phyloP scores from a whole-genome alignment of 306 rosid genomes.

The Dryas alaskensis region DNA sequence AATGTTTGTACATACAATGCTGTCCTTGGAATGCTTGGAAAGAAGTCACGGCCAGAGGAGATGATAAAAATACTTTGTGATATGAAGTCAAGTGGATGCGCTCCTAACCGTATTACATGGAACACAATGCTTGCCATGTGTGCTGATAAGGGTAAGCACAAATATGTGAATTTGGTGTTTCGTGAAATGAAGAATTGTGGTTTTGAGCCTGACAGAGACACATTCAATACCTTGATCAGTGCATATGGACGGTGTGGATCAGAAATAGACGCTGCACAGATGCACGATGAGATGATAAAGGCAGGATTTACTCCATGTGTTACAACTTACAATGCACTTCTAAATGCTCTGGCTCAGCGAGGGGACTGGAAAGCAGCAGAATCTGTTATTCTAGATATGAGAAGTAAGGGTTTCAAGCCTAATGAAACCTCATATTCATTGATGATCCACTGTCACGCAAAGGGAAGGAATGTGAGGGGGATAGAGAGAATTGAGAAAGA shows the following conservation, averaged over 20 bases:
- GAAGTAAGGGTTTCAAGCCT: slow-evolving; percentile 72
- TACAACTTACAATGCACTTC: slow-evolving; percentile 81
- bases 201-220: slow-evolving; percentile 93
- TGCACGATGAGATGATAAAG: slow-evolving; percentile 76
- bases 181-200: slow-evolving; percentile 91
- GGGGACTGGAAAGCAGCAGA: slow-evolving; percentile 90
- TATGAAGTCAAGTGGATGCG: slow-evolving; percentile 78
- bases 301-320: slow-evolving; percentile 81
- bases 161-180: slow-evolving; percentile 59
- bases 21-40: slow-evolving; percentile 75
- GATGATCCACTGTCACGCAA: slow-evolving; percentile 78
- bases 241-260: slow-evolving; percentile 93
- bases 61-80: slow-evolving; percentile 70
- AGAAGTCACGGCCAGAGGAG: slow-evolving; percentile 62
- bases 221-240: slow-evolving; percentile 86
- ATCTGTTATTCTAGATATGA: slow-evolving; percentile 74
- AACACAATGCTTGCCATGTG: slow-evolving; percentile 91
- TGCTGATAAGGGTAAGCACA: slow-evolving; percentile 74
- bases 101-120: slow-evolving; percentile 85
- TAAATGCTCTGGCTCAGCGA: slow-evolving; percentile 77
- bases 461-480: slow-evolving; percentile 70
- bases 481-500: slow-evolving; percentile 63
- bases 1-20: slow-evolving; percentile 76
- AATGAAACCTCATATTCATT: slow-evolving; percentile 82
- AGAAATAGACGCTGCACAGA: slow-evolving; percentile 63